A percentile compares a stretch with the other conserved stretches of the same genome.
phyloP scores from a whole-genome alignment of 768 basidiomycete species.

The Russula olivacea region DNA sequence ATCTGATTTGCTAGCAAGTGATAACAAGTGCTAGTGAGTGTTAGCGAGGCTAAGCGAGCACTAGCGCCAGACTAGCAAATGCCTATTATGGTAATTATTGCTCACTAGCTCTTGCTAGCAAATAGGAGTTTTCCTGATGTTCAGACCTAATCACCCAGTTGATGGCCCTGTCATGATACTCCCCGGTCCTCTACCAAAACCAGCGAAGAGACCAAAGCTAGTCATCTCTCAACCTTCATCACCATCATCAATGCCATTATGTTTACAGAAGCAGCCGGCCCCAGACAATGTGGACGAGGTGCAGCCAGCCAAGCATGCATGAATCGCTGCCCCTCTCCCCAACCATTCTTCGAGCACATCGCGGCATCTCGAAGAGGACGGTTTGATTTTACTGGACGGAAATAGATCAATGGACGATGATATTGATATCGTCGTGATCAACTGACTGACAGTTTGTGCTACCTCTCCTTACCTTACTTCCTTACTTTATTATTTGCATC shows the following conservation, averaged over 20 bases:
- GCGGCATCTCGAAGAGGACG: conserved; percentile 64
- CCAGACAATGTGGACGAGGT: conserved; percentile 52
- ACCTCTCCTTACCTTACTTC: too few species aligned
- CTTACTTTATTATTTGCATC: conserved; percentile 20
- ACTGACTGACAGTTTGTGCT: conserved; percentile 33
- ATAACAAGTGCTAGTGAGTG: too few species aligned
- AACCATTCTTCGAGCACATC: conserved; percentile 55
- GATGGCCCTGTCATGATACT: conserved; percentile 54
- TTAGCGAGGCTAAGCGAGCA: too few species aligned
- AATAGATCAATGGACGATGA: conserved; percentile 48
- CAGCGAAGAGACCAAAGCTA: conserved; percentile 38
- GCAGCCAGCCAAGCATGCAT: conserved; percentile 52
- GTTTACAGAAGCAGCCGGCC: conserved; percentile 50
- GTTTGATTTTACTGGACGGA: conserved; percentile 59
- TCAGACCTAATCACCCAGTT: conserved; percentile 50
- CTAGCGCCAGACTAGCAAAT: too few species aligned
- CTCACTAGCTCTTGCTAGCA: too few species aligned
- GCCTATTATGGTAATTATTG: too few species aligned
- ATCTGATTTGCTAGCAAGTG: too few species aligned
- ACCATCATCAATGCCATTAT: conserved; percentile 40
- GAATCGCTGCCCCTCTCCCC: conserved; percentile 28
- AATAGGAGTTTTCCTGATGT: too few species aligned
- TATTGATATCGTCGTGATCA: conserved; percentile 51
- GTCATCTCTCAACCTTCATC: conserved; percentile 34
- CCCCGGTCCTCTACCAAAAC: conserved; percentile 57